Evolutionary conservation across 2,329 filamentous ascomycete genomes (phyloP).

Genomic region (Neofusicoccum sp.): DNA sequence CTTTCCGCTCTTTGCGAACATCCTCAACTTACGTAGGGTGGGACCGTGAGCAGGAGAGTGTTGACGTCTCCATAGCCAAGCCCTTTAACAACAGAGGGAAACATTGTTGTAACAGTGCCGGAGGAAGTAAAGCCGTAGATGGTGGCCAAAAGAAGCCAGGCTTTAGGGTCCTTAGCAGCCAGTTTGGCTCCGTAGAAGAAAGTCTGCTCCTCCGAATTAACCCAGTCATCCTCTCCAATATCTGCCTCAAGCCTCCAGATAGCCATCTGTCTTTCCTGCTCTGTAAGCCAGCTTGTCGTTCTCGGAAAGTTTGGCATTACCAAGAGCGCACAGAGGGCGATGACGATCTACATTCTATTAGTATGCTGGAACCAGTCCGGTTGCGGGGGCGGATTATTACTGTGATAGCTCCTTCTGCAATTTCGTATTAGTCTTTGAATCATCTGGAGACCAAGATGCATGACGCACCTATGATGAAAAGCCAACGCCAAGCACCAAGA

Average conservation of each 20-base stretch:
- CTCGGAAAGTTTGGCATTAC: constrained; percentile 14
- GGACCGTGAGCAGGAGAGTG: constrained; percentile 37
- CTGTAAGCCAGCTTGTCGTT: background rate
- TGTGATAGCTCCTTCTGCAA: constrained; percentile 6
- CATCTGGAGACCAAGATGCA: background rate
- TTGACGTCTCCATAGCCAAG: constrained; percentile 37
- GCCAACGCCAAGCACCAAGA: constrained; percentile 40
- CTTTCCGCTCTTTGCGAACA: no score
- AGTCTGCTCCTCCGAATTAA: constrained; percentile 30
- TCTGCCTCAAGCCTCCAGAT: constrained; percentile 36
- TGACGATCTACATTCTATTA: background rate
- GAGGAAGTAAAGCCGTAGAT: constrained; percentile 40
- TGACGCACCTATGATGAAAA: constrained; percentile 24
- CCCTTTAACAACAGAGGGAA: constrained; percentile 30
- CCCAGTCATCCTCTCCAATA: constrained; percentile 37
- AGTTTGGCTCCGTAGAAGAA: constrained; percentile 37
- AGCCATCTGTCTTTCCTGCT: constrained; percentile 4
- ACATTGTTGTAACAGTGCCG: constrained; percentile 37
- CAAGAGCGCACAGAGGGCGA: background rate
- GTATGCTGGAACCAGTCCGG: background rate
- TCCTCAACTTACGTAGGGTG: constrained; percentile 26
- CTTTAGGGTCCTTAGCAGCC: constrained; percentile 36
- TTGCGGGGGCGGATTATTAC: background rate
- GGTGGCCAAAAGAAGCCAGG: constrained; percentile 40
- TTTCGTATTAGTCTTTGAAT: background rate